phyloP scores from a whole-genome alignment of 768 basidiomycete genomes.

The Trametes sanguinea region DNA sequence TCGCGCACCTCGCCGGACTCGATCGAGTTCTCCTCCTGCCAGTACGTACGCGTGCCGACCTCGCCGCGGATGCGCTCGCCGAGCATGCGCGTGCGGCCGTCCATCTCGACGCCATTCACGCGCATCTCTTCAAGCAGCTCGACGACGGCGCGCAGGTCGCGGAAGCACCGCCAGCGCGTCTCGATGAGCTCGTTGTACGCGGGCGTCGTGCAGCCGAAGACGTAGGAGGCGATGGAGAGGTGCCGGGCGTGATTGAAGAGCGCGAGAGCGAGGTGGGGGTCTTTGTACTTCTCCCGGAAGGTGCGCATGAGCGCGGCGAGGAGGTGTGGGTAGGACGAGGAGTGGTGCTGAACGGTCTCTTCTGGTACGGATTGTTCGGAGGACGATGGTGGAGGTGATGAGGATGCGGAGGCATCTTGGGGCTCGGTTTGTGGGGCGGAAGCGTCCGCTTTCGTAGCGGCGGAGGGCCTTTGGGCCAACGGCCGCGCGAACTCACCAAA shows the following conservation, averaged over 20 bases:
- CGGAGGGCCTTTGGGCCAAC: slow-evolving; percentile 49
- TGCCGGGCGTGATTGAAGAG: slow-evolving; percentile 81
- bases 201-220: slow-evolving; percentile 85
- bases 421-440: slow-evolving; percentile 22
- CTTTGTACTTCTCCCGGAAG: slow-evolving; percentile 75
- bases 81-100: slow-evolving; percentile 59
- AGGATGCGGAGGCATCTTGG: slow-evolving; percentile 19
- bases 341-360: slow-evolving; percentile 45
- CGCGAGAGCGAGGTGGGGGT: slow-evolving; percentile 82
- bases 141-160: slow-evolving; percentile 76
- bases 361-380: not conserved
- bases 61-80: slow-evolving; percentile 66
- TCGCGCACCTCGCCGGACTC: slow-evolving; percentile 54
- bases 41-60: slow-evolving; percentile 54
- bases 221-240: slow-evolving; percentile 77
- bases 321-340: slow-evolving; percentile 70
- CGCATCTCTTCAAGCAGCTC: slow-evolving; percentile 80
- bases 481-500: slow-evolving; percentile 55
- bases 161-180: slow-evolving; percentile 83
- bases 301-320: slow-evolving; percentile 76
- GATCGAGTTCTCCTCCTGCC: slow-evolving; percentile 49
- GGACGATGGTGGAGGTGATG: not conserved
- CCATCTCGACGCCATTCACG: slow-evolving; percentile 71
- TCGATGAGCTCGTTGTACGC: slow-evolving; percentile 88
- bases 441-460: slow-evolving; percentile 32